Percentiles rank a stretch among this genome's conserved stretches.
Evolutionary conservation across 768 basidiomycete species (phyloP).

Genomic region (Pulveroboletus sp.): DNA sequence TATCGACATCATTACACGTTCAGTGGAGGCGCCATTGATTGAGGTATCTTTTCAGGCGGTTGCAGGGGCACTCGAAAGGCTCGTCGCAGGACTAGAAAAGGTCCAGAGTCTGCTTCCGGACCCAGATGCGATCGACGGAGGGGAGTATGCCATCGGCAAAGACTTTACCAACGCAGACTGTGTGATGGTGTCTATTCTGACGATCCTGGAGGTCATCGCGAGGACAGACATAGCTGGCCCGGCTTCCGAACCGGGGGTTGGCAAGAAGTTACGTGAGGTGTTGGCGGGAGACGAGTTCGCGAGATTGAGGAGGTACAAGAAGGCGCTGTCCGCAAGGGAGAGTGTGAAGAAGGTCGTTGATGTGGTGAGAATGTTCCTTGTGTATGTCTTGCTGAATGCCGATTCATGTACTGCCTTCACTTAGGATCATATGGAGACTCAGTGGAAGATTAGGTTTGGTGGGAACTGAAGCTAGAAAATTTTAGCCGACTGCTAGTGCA

Average conservation of each 20-base stretch:
- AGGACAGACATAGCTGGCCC: slow-evolving; percentile 48
- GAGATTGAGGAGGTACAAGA: slow-evolving; percentile 46
- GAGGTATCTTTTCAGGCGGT: slow-evolving; percentile 29
- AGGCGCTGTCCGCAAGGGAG: slow-evolving; percentile 42
- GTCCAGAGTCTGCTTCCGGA: slow-evolving; percentile 8
- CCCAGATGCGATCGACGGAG: slow-evolving; percentile 43
- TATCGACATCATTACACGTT: slow-evolving; percentile 49
- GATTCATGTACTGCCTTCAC: too few relatives aligned
- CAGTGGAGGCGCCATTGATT: slow-evolving; percentile 37
- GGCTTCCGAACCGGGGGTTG: slow-evolving; percentile 49
- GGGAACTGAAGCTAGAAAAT: too few relatives aligned
- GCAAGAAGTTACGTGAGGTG: slow-evolving; percentile 39
- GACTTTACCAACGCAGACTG: slow-evolving; percentile 61
- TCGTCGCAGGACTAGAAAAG: slow-evolving; percentile 1
- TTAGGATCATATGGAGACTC: too few relatives aligned
- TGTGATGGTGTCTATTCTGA: slow-evolving; percentile 54
- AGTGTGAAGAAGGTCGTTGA: slow-evolving; percentile 7
- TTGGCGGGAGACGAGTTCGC: slow-evolving; percentile 44
- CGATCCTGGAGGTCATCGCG: slow-evolving; percentile 39
- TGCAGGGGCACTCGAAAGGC: background rate
- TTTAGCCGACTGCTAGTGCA: too few relatives aligned
- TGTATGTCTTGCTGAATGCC: background rate
- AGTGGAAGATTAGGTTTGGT: too few relatives aligned
- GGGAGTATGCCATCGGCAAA: slow-evolving; percentile 33
- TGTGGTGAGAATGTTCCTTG: slow-evolving; percentile 4